Percentiles rank a stretch among this genome's conserved stretches.
Conservation (phyloP, 1,139 yeast genomes). For the Yamadazyma friedrichii region DNA sequence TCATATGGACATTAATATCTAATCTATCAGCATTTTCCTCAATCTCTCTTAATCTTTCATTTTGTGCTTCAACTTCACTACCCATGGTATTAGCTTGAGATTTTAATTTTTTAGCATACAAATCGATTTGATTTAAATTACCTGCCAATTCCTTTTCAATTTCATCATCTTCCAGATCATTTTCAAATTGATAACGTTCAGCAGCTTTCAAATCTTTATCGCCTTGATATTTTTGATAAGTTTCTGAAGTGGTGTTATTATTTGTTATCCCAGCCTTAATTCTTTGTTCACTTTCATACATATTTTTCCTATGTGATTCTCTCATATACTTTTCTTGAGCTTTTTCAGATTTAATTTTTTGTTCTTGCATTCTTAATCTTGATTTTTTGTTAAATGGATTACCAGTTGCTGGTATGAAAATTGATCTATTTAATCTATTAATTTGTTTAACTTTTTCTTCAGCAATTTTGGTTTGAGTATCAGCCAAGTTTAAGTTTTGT, state of each 20-base stretch:
- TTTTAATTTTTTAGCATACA: conserved; percentile 43
- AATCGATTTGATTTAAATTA: conserved; percentile 54
- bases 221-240: conserved; percentile 49
- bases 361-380: conserved; percentile 74
- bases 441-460: conserved; percentile 82
- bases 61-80: conserved; percentile 51
- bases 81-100: conserved; percentile 46
- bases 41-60: conserved; percentile 45
- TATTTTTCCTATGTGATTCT: conserved; percentile 40
- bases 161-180: conserved; percentile 58
- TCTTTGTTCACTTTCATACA: conserved; percentile 49
- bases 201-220: conserved; percentile 51
- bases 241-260: conserved; percentile 37
- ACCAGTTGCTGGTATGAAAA: conserved; percentile 75
- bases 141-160: conserved; percentile 56
- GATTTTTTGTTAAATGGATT: conserved; percentile 89
- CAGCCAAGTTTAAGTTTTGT: conserved; percentile 71
- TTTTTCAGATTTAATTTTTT: conserved; percentile 62
- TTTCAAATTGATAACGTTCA: conserved; percentile 48
- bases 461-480: conserved; percentile 79
- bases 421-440: conserved; percentile 74
- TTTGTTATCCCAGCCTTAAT: conserved; percentile 41
- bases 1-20: conserved; percentile 55
- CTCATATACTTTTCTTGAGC: conserved; percentile 56
- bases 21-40: conserved; percentile 57